Evolutionary conservation across 352 stramenopile species (phyloP).

Genomic region (Globisporangium takayamanum): DNA sequence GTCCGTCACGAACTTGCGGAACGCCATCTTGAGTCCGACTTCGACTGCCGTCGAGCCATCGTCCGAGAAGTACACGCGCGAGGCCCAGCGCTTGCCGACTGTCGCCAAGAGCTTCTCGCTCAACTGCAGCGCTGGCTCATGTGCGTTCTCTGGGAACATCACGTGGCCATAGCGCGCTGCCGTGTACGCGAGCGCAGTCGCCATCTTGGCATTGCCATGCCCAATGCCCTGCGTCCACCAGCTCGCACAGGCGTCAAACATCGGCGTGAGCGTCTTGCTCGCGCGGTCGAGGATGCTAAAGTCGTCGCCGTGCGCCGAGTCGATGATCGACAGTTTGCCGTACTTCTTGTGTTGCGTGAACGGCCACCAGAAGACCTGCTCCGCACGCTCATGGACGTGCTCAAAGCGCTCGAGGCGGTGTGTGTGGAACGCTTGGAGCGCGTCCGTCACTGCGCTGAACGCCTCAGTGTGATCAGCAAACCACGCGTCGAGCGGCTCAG

Average conservation of each 20-base stretch:
- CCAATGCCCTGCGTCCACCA: conserved; percentile 93
- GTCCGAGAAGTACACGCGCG: conserved; percentile 89
- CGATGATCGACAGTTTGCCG: conserved; percentile 77
- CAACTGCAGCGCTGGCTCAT: conserved; percentile 79
- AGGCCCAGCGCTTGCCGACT: conserved; percentile 79
- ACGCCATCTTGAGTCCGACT: conserved; percentile 90
- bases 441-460: conserved; percentile 47
- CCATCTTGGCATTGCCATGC: conserved; percentile 86
- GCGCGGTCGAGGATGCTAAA: conserved; percentile 54
- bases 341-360: conserved; percentile 91
- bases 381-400: conserved; percentile 46
- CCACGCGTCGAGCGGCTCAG: conserved; percentile 69
- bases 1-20: conserved; percentile 78
- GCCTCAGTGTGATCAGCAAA: conserved; percentile 35
- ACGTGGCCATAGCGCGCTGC: conserved; percentile 89
- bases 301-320: conserved; percentile 87
- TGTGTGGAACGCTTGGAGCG: conserved; percentile 51
- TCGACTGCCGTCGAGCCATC: conserved; percentile 89
- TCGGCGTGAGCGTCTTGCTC: conserved; percentile 48
- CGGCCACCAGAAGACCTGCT: conserved; percentile 90
- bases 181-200: conserved; percentile 81
- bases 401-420: conserved; percentile 44
- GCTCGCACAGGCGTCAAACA: conserved; percentile 88
- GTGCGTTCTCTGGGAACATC: conserved; percentile 89
- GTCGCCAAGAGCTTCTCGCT: conserved; percentile 70